These are phyloP conservation scores for Setaria italica DNA, from an alignment of 202 grass and related monocot genomes.

Conservation along the genomic window DNA sequence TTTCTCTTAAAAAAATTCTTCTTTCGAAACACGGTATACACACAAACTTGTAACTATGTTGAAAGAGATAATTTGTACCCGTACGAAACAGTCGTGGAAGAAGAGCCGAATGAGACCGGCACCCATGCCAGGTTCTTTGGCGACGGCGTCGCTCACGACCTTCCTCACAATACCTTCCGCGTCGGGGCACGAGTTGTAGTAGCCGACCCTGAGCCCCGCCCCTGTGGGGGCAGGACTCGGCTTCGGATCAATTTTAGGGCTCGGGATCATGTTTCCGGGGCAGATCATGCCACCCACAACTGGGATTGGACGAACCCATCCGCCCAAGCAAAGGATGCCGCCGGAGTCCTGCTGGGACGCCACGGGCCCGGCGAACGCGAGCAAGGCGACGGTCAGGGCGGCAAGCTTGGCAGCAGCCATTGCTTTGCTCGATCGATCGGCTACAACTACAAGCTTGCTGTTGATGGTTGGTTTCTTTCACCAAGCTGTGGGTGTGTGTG, in stretches of 20 bases:
- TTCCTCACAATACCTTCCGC: slow-evolving; percentile 21
- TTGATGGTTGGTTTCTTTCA: background rate
- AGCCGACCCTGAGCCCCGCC: background rate
- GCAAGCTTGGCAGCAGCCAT: background rate
- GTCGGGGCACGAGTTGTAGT: background rate
- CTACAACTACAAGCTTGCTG: too few species aligned
- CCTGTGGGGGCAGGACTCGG: background rate
- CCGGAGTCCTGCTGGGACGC: background rate
- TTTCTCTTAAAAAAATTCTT: too few species aligned
- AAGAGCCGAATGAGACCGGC: slow-evolving; percentile 61
- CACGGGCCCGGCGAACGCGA: background rate
- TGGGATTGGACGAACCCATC: background rate
- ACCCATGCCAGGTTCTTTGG: background rate
- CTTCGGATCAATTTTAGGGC: background rate
- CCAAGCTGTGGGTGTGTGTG: background rate
- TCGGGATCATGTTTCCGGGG: background rate
- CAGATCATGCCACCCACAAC: too few species aligned
- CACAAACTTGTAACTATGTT: too few species aligned
- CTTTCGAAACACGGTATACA: too few species aligned
- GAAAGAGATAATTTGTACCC: slow-evolving; percentile 20
- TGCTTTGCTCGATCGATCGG: background rate
- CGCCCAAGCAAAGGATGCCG: background rate
- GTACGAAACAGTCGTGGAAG: slow-evolving; percentile 84
- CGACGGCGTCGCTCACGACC: background rate
- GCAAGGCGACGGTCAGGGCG: background rate